Evolutionary conservation across 805 yeast genomes (phyloP).

Genomic region (Metschnikowia peoriensis): DNA sequence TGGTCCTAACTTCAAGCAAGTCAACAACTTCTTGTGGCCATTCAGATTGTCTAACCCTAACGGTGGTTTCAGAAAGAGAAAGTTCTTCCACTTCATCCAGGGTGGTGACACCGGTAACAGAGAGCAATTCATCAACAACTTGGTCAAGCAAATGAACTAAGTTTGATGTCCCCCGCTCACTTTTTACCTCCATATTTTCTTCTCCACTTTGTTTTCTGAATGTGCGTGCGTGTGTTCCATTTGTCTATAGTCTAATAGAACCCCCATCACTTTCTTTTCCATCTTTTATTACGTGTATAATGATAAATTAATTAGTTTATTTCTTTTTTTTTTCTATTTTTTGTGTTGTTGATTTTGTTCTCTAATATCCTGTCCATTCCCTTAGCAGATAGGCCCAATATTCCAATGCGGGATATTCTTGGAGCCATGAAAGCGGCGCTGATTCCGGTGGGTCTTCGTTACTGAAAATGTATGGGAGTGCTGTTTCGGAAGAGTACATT

Average conservation of each 20-base stretch:
- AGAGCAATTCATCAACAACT: conserved; percentile 92
- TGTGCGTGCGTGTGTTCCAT: conserved; percentile 1
- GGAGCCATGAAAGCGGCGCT: conserved; percentile 13
- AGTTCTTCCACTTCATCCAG: conserved; percentile 95
- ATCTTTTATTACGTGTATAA: conserved; percentile 4
- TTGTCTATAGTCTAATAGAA: conserved; percentile 14
- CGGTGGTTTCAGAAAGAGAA: conserved; percentile 98
- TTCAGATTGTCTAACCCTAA: conserved; percentile 94
- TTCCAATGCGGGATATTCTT: conserved; percentile 17
- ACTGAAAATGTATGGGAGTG: not conserved
- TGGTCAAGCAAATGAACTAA: conserved; percentile 92
- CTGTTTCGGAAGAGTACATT: not conserved
- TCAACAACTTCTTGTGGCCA: conserved; percentile 98
- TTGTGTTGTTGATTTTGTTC: not conserved
- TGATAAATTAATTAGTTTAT: not conserved
- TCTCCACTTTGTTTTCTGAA: conserved; percentile 6
- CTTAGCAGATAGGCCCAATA: conserved; percentile 12
- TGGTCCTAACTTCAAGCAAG: conserved; percentile 99
- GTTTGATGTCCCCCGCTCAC: conserved; percentile 18
- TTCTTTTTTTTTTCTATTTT: not conserved
- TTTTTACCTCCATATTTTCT: not conserved
- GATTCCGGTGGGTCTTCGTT: conserved; percentile 1
- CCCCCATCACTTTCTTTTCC: conserved; percentile 1
- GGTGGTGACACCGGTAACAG: conserved; percentile 99
- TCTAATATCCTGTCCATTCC: conserved; percentile 13